These are phyloP conservation scores for Physaria fendleri DNA, from an alignment of 345 rosid genomes.

Conservation along the genomic window DNA sequence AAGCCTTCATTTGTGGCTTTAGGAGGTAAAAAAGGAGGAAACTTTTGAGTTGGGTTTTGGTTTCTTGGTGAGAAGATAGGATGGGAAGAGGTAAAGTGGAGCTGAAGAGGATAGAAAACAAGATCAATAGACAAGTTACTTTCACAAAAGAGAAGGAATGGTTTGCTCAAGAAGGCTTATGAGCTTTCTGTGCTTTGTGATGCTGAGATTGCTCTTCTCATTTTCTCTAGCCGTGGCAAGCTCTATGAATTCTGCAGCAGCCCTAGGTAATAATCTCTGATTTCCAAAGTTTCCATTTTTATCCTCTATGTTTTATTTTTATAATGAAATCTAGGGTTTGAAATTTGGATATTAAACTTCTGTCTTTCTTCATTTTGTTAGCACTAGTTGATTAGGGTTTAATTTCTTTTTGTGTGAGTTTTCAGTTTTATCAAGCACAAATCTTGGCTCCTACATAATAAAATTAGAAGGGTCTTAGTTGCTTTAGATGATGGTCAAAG, in stretches of 20 bases:
- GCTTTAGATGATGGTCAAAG: conserved; percentile 20
- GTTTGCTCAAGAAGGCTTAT: conserved; percentile 34
- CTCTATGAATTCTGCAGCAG: conserved; percentile 57
- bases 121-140: conserved; percentile 43
- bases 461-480: conserved; percentile 4
- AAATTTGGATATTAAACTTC: neutral
- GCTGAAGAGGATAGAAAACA: conserved; percentile 62
- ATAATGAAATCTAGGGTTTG: conserved; percentile 24
- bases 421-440: neutral
- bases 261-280: conserved; percentile 32
- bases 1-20: conserved; percentile 17
- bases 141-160: conserved; percentile 36
- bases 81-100: conserved; percentile 66
- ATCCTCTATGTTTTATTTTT: neutral
- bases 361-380: conserved; percentile 10
- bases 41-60: conserved; percentile 14
- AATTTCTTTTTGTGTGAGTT: neutral
- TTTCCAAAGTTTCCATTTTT: neutral
- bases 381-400: conserved; percentile 4
- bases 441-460: conserved; percentile 8
- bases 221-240: conserved; percentile 66
- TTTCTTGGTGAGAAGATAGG: conserved; percentile 21
- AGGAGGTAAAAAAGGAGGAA: too few relatives aligned
- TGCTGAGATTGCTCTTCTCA: conserved; percentile 48
- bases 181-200: conserved; percentile 38